Evolutionary conservation across 345 rosid genomes (phyloP).

Genomic region (Euclidium syriacum): DNA sequence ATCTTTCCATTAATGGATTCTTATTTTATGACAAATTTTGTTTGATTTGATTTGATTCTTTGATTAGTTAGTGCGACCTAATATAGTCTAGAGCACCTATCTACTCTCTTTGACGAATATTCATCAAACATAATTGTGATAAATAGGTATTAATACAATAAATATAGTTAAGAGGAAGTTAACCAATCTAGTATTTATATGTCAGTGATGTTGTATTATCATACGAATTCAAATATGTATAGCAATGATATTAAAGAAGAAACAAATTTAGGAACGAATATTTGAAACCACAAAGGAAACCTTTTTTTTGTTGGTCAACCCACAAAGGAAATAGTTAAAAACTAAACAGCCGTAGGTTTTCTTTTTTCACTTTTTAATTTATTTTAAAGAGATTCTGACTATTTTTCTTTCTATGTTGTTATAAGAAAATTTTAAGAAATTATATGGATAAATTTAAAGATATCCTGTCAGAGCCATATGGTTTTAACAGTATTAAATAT

Average conservation of each 20-base stretch:
- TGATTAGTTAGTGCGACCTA: constrained; percentile 17
- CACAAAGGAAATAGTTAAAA: too few relatives aligned
- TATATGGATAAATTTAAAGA: not conserved
- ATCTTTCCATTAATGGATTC: constrained; percentile 24
- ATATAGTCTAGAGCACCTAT: not conserved
- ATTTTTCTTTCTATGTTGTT: not conserved
- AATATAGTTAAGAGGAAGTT: too few relatives aligned
- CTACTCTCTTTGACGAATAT: constrained; percentile 9
- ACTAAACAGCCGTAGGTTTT: too few relatives aligned
- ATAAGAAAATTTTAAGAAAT: not conserved
- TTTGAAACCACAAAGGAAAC: constrained; percentile 2
- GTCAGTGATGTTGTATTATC: too few relatives aligned
- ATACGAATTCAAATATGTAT: too few relatives aligned
- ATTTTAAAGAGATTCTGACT: too few relatives aligned
- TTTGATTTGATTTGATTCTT: constrained; percentile 11
- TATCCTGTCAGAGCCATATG: not conserved
- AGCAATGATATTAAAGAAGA: too few relatives aligned
- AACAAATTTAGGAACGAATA: not conserved
- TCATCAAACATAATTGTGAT: not conserved
- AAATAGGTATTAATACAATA: not conserved
- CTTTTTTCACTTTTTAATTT: too few relatives aligned
- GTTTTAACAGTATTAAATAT: not conserved
- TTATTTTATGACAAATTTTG: not conserved
- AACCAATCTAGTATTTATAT: too few relatives aligned
- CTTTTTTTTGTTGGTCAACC: too few relatives aligned